Percentiles rank a stretch among this genome's conserved stretches.
These are phyloP conservation scores for Calocybe gangraenosa DNA, from an alignment of 768 basidiomycete species.

Conservation along the genomic window DNA sequence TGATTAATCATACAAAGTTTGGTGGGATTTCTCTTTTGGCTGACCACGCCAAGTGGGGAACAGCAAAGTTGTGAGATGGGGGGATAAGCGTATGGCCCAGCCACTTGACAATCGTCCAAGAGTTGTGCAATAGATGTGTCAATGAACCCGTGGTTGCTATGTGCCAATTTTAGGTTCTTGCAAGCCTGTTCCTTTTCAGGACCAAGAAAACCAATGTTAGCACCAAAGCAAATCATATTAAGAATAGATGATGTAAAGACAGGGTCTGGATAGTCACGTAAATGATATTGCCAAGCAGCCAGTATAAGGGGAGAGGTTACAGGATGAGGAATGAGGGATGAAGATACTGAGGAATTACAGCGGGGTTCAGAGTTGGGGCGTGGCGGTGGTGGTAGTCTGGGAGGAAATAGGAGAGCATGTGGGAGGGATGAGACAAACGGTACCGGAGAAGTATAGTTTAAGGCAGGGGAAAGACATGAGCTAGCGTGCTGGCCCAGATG, in stretches of 20 bases:
- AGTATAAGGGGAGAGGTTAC: conserved; percentile 1
- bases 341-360: conserved; percentile 3
- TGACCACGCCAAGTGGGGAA: conserved; percentile 23
- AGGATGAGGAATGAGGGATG: background rate
- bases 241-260: conserved; percentile 8
- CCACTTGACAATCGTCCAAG: background rate
- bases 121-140: background rate
- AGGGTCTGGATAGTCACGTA: conserved; percentile 12
- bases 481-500: background rate
- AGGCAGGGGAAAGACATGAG: background rate
- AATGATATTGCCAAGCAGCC: conserved; percentile 8
- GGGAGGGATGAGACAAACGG: conserved; percentile 3
- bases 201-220: conserved; percentile 9
- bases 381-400: conserved; percentile 5
- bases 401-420: conserved; percentile 8
- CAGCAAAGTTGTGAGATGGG: conserved; percentile 18
- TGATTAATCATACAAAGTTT: conserved; percentile 26
- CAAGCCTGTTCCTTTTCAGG: background rate
- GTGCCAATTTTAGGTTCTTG: background rate
- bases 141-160: background rate
- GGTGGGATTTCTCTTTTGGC: conserved; percentile 16
- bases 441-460: background rate
- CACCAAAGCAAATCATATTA: conserved; percentile 16
- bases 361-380: conserved; percentile 15
- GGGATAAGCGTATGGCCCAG: conserved; percentile 19